These are phyloP conservation scores for Russula sp. DNA, from an alignment of 768 basidiomycete genomes.

Conservation along the genomic window DNA sequence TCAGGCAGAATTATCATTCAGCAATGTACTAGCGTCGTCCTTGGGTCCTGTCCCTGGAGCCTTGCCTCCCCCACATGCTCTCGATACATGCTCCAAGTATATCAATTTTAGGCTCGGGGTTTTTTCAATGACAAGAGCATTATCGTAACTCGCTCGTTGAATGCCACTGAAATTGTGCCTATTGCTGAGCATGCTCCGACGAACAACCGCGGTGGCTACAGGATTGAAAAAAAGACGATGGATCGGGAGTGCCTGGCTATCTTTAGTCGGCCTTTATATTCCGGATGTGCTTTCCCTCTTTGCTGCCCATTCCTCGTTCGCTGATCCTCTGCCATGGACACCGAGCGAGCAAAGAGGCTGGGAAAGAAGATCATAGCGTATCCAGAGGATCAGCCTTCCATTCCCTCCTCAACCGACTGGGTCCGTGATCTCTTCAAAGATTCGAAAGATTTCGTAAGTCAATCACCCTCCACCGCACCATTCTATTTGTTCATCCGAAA, in stretches of 20 bases:
- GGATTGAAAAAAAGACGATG: too few species aligned
- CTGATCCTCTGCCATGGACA: slow-evolving; percentile 30
- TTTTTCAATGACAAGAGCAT: background rate
- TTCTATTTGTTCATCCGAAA: slow-evolving; percentile 8
- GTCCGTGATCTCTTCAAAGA: slow-evolving; percentile 33
- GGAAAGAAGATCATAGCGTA: slow-evolving; percentile 54
- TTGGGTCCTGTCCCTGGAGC: background rate
- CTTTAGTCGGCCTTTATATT: slow-evolving; percentile 13
- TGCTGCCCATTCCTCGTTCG: background rate
- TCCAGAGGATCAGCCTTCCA: slow-evolving; percentile 51
- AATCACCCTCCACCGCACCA: background rate
- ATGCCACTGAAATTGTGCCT: too few species aligned
- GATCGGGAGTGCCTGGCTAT: too few species aligned
- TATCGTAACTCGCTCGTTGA: too few species aligned
- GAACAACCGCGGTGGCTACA: too few species aligned
- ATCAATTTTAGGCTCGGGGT: too few species aligned
- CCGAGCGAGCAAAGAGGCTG: slow-evolving; percentile 34
- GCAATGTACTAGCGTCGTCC: too few species aligned
- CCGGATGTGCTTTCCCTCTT: background rate
- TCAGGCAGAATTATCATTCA: background rate
- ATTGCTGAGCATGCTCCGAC: too few species aligned
- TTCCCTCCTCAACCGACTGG: slow-evolving; percentile 55
- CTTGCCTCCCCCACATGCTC: background rate
- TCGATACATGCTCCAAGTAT: too few species aligned
- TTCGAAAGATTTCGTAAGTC: slow-evolving; percentile 46